Evolutionary conservation across 331 rosid genomes (phyloP), one percentile per base, ranked within the genome.

Genomic region (Cydonia oblonga): DNA sequence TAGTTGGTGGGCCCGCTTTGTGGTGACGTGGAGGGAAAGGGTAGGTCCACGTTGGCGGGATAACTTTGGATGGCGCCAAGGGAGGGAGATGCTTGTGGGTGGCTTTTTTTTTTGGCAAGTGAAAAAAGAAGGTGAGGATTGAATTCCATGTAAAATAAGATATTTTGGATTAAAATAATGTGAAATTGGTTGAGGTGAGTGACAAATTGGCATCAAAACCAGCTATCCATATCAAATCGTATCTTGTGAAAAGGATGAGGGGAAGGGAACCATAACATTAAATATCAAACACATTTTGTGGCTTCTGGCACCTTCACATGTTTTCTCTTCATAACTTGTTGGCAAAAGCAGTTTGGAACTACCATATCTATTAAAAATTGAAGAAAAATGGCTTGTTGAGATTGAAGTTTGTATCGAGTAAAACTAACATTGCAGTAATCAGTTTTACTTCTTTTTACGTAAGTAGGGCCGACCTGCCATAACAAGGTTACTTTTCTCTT

Each of bases 31-130:
- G 78, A 61, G 0, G 1, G 16, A 64, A 9, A 0, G 0, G 5
- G 74, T 71, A 69, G 91, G 82, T 78, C 86, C 93, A 87, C 83
- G 83, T 9, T 23, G 57, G 57, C 4, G 13, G 4, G 10, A 26
- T 9, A 59, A 22, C 33, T 32, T 40, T n/a, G 68, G 81, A 64
- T 66, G 72, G 38, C 64, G 15, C n/a, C 3, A 23, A 24, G 75
- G 6, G 3, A 22, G 46, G 2, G 29, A 56, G 69, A 79, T 49
- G 10, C 32, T 16, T 29, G 72, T 60, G 40, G 70, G 56, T 59
- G 68, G 58, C 75, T 0, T 1, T 10, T 0, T 11, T 11, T 40
- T 40, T 40, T 40, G 46, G 46, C 46, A 40, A 9, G 59, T 10
- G 23, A 18, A 70, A 2, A 40, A 72, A 23, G 66, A 57, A 40